Percentiles rank a stretch among this genome's conserved stretches.
phyloP scores from a whole-genome alignment of 208 protist genomes.

The Herpetomonas tarakana region DNA sequence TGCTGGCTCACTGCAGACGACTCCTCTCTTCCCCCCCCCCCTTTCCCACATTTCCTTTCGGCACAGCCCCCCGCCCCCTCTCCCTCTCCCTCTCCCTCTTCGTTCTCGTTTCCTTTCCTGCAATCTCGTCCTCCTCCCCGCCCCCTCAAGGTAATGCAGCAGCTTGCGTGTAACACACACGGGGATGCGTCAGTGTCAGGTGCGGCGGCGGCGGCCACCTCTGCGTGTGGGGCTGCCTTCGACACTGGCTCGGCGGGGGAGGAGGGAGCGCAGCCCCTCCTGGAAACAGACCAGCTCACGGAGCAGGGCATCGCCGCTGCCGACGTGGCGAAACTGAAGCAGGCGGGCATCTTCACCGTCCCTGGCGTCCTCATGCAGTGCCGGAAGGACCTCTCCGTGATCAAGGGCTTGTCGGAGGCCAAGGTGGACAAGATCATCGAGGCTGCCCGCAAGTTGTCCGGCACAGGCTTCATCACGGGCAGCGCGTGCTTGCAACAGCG shows the following conservation, averaged over 20 bases:
- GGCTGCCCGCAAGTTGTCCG: constrained; percentile 86
- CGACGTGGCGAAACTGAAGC: constrained; percentile 89
- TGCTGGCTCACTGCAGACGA: too few species aligned
- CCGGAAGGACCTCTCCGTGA: constrained; percentile 83
- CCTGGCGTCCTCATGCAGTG: constrained; percentile 91
- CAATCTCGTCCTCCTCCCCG: too few species aligned
- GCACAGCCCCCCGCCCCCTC: too few species aligned
- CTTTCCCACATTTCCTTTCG: not conserved
- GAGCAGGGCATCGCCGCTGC: constrained; percentile 87
- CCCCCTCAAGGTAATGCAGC: too few species aligned
- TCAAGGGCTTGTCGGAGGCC: constrained; percentile 98
- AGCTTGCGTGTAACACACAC: constrained; percentile 1
- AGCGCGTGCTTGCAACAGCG: constrained; percentile 86
- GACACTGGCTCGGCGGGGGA: constrained; percentile 24
- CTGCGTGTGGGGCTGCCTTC: constrained; percentile 12
- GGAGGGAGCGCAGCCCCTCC: constrained; percentile 37
- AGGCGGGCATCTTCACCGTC: constrained; percentile 90
- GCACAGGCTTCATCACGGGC: constrained; percentile 89
- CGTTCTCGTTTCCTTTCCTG: too few species aligned
- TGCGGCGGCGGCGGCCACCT: constrained; percentile 10
- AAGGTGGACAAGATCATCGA: constrained; percentile 99
- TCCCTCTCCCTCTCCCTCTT: too few species aligned
- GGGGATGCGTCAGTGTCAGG: constrained; percentile 1
- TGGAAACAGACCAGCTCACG: constrained; percentile 88
- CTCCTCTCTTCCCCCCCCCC: not conserved